These are phyloP conservation scores for Rhodosporidiobolus sp. DNA, from an alignment of 768 basidiomycete species.

Conservation along the genomic window DNA sequence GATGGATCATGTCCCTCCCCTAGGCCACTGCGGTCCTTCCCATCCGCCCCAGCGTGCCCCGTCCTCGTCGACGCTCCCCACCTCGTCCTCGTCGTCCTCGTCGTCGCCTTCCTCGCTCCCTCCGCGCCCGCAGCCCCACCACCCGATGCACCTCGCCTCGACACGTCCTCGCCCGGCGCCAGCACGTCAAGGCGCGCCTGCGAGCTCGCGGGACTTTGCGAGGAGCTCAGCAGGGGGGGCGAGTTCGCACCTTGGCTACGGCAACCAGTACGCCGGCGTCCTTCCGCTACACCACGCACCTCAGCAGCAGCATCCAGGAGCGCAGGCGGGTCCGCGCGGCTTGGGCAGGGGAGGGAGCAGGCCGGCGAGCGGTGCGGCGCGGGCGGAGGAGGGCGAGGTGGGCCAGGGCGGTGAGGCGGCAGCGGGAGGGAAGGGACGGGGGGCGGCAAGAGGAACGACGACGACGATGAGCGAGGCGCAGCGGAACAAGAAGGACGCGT, in stretches of 20 bases:
- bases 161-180: slow-evolving; percentile 1
- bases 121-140: slow-evolving; percentile 2
- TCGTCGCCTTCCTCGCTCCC: neutral
- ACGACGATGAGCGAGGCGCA: slow-evolving; percentile 11
- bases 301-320: too few species aligned
- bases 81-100: neutral
- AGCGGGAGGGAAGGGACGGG: neutral
- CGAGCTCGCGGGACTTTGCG: slow-evolving; percentile 30
- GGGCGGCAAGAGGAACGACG: neutral
- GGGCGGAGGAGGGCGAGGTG: neutral
- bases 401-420: neutral
- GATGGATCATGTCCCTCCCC: too few species aligned
- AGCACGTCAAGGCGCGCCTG: slow-evolving; percentile 11
- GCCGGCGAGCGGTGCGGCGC: neutral
- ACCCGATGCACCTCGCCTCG: neutral
- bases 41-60: neutral
- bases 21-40: neutral
- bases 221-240: slow-evolving; percentile 17
- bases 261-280: too few species aligned
- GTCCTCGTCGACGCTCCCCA: neutral
- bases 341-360: neutral
- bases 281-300: too few species aligned
- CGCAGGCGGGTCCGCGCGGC: too few species aligned
- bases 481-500: slow-evolving; percentile 10
- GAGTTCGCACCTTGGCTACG: neutral